Conservation (phyloP, 2,329 filamentous ascomycete species). For the Colletotrichum nymphaeae region DNA sequence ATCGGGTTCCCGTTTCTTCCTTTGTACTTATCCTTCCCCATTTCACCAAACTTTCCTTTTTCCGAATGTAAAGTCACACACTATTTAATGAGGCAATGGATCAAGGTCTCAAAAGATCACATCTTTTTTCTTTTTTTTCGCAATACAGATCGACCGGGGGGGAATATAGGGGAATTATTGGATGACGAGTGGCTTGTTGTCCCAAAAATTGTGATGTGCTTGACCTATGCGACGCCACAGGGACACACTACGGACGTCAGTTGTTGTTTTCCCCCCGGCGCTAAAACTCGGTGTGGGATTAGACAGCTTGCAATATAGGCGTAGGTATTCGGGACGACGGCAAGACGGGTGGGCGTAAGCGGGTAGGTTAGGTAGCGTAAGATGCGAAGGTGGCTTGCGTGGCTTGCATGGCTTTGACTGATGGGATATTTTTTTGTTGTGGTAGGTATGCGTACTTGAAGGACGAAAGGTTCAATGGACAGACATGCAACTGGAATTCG, state of each 20-base stretch:
- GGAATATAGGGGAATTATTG: neutral
- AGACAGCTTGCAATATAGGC: neutral
- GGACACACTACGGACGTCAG: conserved; percentile 10
- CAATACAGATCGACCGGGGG: neutral
- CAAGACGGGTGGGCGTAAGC: neutral
- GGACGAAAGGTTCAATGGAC: no score
- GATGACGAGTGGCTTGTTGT: neutral
- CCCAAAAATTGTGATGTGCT: neutral
- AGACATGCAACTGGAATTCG: no score
- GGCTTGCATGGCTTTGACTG: neutral
- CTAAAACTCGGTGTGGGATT: neutral
- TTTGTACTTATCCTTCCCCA: neutral
- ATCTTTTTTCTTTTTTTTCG: neutral
- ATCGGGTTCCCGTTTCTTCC: neutral
- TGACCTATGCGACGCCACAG: neutral
- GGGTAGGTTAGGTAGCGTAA: neutral
- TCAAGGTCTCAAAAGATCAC: neutral
- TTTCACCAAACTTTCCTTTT: neutral
- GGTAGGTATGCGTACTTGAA: no score
- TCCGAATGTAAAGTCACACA: neutral
- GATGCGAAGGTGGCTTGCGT: neutral
- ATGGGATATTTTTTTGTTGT: neutral
- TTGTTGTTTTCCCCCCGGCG: conserved; percentile 1
- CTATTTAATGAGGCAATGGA: neutral
- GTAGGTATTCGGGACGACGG: neutral